Evolutionary conservation across 257 asterid species (phyloP).

Genomic region (Echium plantagineum): DNA sequence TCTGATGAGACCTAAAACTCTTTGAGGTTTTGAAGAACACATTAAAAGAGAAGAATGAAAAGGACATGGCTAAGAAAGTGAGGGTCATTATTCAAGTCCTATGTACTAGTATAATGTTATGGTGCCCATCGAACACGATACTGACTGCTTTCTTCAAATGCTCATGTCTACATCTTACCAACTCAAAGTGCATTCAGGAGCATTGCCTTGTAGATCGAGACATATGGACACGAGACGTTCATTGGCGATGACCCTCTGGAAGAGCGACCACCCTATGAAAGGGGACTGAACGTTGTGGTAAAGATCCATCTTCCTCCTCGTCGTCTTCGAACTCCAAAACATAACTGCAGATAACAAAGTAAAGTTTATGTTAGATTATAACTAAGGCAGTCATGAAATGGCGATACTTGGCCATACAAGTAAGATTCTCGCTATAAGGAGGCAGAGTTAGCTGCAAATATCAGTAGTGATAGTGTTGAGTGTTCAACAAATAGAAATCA

Average conservation of each 20-base stretch:
- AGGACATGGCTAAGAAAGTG: not conserved
- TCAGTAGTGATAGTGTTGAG: too few relatives aligned
- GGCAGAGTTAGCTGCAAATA: too few relatives aligned
- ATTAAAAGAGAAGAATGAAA: not conserved
- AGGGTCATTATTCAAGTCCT: not conserved
- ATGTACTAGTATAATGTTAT: too few relatives aligned
- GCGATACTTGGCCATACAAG: too few relatives aligned
- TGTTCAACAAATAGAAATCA: not conserved
- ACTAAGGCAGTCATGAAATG: not conserved
- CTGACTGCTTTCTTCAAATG: not conserved
- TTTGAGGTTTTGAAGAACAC: too few relatives aligned
- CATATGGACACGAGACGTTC: constrained; percentile 17
- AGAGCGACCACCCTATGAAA: constrained; percentile 86
- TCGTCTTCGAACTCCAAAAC: constrained; percentile 72
- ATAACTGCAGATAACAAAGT: constrained; percentile 40
- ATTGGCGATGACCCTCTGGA: constrained; percentile 71
- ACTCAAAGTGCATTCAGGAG: not conserved
- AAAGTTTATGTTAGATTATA: too few relatives aligned
- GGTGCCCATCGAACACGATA: not conserved
- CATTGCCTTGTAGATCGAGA: not conserved
- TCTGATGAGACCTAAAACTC: too few relatives aligned
- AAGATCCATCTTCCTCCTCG: constrained; percentile 87
- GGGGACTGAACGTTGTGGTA: constrained; percentile 74
- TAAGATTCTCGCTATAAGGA: too few relatives aligned
- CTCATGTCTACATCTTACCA: not conserved